phyloP scores from a whole-genome alignment of 2,329 filamentous ascomycete species.

The Xylaria sp. region DNA sequence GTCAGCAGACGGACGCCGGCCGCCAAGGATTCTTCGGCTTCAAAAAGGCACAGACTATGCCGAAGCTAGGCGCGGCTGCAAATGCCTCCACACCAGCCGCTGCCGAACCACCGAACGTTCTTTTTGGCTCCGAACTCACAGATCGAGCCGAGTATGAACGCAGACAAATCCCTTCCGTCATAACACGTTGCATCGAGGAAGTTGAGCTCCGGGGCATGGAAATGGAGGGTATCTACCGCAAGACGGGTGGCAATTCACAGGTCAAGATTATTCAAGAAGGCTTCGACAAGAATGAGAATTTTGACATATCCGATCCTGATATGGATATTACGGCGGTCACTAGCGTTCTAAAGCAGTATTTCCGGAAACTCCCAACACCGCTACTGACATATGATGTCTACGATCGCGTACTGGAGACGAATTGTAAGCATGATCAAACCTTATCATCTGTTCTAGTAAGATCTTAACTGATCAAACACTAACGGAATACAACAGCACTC shows the following conservation, averaged over 20 bases:
- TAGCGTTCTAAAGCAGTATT: conserved; percentile 96
- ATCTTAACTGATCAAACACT: conserved; percentile 25
- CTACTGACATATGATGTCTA: conserved; percentile 94
- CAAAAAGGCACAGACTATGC: conserved; percentile 63
- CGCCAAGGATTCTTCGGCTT: conserved; percentile 73
- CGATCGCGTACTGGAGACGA: conserved; percentile 85
- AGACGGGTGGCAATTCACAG: conserved; percentile 92
- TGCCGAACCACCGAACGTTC: conserved; percentile 65
- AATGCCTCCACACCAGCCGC: conserved; percentile 53
- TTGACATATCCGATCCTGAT: conserved; percentile 91
- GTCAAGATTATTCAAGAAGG: conserved; percentile 90
- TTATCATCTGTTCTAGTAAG: not conserved
- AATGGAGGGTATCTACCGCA: conserved; percentile 96
- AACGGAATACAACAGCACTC: conserved; percentile 61
- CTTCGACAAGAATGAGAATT: conserved; percentile 87
- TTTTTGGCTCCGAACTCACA: conserved; percentile 91
- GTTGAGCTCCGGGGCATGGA: conserved; percentile 97
- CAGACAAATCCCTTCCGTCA: conserved; percentile 87
- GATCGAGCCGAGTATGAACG: conserved; percentile 89
- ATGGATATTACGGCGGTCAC: conserved; percentile 97
- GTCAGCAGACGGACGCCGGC: conserved; percentile 48
- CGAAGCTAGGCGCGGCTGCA: conserved; percentile 61
- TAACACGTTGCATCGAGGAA: conserved; percentile 94
- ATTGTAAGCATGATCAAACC: conserved; percentile 62
- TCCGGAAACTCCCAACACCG: conserved; percentile 89